Percentiles rank a stretch among this genome's conserved stretches.
Evolutionary conservation across 768 basidiomycete species (phyloP).

Genomic region (Mycena polygramma): DNA sequence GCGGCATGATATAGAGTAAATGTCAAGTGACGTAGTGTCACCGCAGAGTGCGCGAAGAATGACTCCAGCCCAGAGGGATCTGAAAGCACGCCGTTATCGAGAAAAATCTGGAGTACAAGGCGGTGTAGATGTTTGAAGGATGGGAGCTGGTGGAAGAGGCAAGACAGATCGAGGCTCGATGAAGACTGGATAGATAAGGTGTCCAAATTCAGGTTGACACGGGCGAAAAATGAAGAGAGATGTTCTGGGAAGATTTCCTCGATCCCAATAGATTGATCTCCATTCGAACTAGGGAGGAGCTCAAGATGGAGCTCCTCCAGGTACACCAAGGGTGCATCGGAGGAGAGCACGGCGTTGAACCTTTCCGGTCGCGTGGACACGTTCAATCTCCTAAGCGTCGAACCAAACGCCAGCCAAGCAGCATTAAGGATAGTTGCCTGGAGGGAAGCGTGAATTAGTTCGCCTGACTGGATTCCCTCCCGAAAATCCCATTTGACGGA

Average conservation of each 20-base stretch:
- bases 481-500: slow-evolving; percentile 26
- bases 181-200: slow-evolving; percentile 22
- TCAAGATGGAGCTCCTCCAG: slow-evolving; percentile 26
- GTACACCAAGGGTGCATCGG: not conserved
- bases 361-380: slow-evolving; percentile 19
- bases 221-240: slow-evolving; percentile 16
- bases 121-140: slow-evolving; percentile 13
- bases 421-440: slow-evolving; percentile 18
- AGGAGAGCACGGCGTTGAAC: slow-evolving; percentile 23
- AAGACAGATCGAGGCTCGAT: slow-evolving; percentile 18
- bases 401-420: slow-evolving; percentile 27
- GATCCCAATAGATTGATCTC: slow-evolving; percentile 6
- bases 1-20: slow-evolving; percentile 17
- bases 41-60: slow-evolving; percentile 26
- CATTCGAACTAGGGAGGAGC: slow-evolving; percentile 7
- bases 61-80: slow-evolving; percentile 25
- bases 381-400: slow-evolving; percentile 15
- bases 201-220: slow-evolving; percentile 19
- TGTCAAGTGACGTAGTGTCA: slow-evolving; percentile 21
- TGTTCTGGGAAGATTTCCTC: slow-evolving; percentile 21
- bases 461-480: slow-evolving; percentile 25
- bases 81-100: slow-evolving; percentile 5
- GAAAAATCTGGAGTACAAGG: slow-evolving; percentile 15
- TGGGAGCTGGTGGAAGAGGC: slow-evolving; percentile 21
- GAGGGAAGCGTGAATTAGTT: slow-evolving; percentile 23